Evolutionary conservation across 805 yeast genomes (phyloP).

Genomic region (Saturnispora serradocipensis): DNA sequence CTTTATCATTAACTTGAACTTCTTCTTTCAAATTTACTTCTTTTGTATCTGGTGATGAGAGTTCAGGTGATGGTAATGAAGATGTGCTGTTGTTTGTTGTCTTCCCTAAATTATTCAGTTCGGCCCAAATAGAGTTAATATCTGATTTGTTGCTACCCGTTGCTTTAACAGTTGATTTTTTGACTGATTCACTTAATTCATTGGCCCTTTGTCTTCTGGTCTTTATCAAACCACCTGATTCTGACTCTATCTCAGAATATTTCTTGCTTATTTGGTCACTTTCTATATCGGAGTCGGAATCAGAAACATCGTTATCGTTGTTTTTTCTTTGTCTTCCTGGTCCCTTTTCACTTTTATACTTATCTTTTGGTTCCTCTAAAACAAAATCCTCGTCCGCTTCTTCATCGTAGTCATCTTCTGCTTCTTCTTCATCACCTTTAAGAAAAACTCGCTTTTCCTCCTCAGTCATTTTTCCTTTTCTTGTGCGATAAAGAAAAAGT

Average conservation of each 20-base stretch:
- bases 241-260: slow-evolving; percentile 2
- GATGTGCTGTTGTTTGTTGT: background rate
- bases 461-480: background rate
- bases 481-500: slow-evolving; percentile 1
- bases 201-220: slow-evolving; percentile 13
- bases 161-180: background rate
- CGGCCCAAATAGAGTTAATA: slow-evolving; percentile 47
- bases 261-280: background rate
- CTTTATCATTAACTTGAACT: background rate
- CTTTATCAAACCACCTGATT: slow-evolving; percentile 15
- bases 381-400: slow-evolving; percentile 8
- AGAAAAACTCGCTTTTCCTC: background rate
- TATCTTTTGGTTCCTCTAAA: background rate
- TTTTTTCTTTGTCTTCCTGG: background rate
- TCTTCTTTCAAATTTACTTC: background rate
- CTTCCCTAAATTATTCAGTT: slow-evolving; percentile 30
- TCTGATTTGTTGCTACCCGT: slow-evolving; percentile 21
- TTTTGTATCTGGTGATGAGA: background rate
- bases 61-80: background rate
- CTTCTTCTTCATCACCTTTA: background rate
- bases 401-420: slow-evolving; percentile 6
- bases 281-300: background rate
- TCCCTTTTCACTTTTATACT: background rate
- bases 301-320: background rate
- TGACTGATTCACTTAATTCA: background rate